phyloP scores from a whole-genome alignment of 805 yeast genomes.

The Candida loeiensis region DNA sequence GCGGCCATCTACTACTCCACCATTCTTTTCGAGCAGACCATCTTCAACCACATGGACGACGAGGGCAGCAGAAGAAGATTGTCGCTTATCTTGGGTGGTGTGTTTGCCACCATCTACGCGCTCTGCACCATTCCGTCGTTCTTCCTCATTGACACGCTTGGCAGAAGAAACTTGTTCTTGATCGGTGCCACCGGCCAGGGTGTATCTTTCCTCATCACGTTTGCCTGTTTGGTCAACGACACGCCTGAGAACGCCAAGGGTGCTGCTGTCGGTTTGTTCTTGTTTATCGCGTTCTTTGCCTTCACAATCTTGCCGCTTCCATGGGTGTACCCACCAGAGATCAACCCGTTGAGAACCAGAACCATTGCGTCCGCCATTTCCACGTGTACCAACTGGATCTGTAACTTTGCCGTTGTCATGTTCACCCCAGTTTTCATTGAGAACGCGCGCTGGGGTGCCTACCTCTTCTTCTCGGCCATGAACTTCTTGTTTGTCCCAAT shows the following conservation, averaged over 20 bases:
- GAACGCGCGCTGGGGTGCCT: conserved; percentile 38
- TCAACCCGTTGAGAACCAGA: conserved; percentile 46
- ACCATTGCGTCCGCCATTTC: conserved; percentile 42
- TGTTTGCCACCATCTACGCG: conserved; percentile 59
- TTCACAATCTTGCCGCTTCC: conserved; percentile 44
- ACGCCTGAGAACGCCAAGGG: conserved; percentile 38
- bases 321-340: conserved; percentile 48
- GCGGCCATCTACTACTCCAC: conserved; percentile 67
- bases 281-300: conserved; percentile 43
- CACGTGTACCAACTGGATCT: conserved; percentile 45
- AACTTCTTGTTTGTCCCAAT: conserved; percentile 37
- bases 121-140: conserved; percentile 46
- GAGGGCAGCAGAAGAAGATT: conserved; percentile 45
- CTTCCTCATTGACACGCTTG: conserved; percentile 40
- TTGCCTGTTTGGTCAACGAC: conserved; percentile 36
- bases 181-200: conserved; percentile 44
- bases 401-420: conserved; percentile 45
- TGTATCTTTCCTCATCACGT: conserved; percentile 36
- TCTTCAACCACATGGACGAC: conserved; percentile 17
- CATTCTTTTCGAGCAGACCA: conserved; percentile 49
- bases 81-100: conserved; percentile 62
- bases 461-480: conserved; percentile 39
- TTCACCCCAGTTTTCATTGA: conserved; percentile 42
- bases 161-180: conserved; percentile 45
- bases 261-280: conserved; percentile 45